A percentile compares a stretch with the other conserved stretches of the same genome.
Evolutionary conservation across 805 yeast genomes (phyloP).

Genomic region (Grigorovia jiainica): DNA sequence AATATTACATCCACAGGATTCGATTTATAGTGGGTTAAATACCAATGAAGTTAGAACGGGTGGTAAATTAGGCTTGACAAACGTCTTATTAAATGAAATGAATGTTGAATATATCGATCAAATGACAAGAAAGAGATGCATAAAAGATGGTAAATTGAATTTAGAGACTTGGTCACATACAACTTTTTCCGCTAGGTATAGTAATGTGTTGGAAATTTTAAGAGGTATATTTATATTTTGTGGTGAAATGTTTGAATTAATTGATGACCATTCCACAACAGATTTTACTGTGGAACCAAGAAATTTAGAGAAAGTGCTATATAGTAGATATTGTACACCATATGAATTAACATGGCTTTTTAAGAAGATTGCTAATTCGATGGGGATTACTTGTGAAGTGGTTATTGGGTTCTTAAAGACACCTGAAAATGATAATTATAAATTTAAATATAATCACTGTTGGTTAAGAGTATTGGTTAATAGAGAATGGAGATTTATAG

Average conservation of each 20-base stretch:
- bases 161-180: constrained; percentile 47
- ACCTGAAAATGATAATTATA: constrained; percentile 47
- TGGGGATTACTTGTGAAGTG: constrained; percentile 66
- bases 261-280: constrained; percentile 30
- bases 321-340: constrained; percentile 46
- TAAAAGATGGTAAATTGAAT: constrained; percentile 35
- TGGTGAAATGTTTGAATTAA: constrained; percentile 46
- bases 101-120: constrained; percentile 36
- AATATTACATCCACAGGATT: constrained; percentile 52
- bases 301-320: constrained; percentile 35
- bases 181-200: constrained; percentile 43
- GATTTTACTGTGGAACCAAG: constrained; percentile 32
- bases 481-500: constrained; percentile 73
- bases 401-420: constrained; percentile 77
- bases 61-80: constrained; percentile 22
- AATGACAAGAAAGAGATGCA: constrained; percentile 30
- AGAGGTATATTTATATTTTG: constrained; percentile 58
- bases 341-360: constrained; percentile 73
- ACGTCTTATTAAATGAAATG: constrained; percentile 25
- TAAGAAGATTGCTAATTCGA: constrained; percentile 56
- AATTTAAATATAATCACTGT: constrained; percentile 60
- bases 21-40: constrained; percentile 35
- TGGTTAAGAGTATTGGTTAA: constrained; percentile 79
- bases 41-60: constrained; percentile 37
- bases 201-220: constrained; percentile 46